phyloP scores from a whole-genome alignment of 306 rosid genomes.

The Prunus fruticosa region DNA sequence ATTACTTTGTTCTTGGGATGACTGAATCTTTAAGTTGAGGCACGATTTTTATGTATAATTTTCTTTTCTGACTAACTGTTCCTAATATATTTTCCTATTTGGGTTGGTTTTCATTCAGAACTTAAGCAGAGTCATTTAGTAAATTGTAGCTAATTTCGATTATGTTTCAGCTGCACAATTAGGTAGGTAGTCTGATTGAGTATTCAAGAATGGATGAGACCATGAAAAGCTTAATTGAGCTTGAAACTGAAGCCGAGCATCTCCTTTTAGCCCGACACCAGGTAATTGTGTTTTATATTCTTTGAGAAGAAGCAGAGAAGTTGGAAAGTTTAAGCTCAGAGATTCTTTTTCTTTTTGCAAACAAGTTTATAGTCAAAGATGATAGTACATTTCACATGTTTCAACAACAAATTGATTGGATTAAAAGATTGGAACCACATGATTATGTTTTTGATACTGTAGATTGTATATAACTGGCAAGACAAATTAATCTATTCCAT shows the following conservation, averaged over 20 bases:
- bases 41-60: no score
- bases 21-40: no score
- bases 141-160: no score
- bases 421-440: background rate
- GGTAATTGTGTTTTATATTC: conserved; percentile 26
- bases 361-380: background rate
- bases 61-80: background rate
- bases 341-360: no score
- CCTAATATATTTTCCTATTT: background rate
- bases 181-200: background rate
- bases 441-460: background rate
- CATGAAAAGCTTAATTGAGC: conserved; percentile 49
- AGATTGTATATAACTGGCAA: background rate
- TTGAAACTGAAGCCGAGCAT: conserved; percentile 76
- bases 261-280: conserved; percentile 72
- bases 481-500: no score
- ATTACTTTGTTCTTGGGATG: no score
- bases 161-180: background rate
- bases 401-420: background rate
- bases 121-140: background rate
- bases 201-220: conserved; percentile 48
- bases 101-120: background rate
- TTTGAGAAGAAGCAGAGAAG: background rate
- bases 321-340: background rate
- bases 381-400: background rate